phyloP scores from a whole-genome alignment of 2,329 filamentous ascomycete species.

The Endothia cerciana region DNA sequence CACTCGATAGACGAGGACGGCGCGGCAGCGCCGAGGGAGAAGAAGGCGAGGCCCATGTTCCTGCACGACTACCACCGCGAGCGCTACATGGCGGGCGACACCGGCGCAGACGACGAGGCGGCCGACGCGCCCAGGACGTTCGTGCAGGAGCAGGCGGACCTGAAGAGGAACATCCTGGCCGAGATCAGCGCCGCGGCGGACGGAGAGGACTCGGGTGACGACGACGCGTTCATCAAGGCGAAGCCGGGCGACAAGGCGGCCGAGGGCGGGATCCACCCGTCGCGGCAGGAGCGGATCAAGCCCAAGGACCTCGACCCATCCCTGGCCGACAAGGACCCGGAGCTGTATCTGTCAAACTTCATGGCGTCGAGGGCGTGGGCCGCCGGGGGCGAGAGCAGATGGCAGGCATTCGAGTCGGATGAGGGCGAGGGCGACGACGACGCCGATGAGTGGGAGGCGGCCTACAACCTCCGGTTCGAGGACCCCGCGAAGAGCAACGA shows the following conservation, averaged over 20 bases:
- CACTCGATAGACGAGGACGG: constrained; percentile 59
- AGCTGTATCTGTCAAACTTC: constrained; percentile 93
- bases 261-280: constrained; percentile 58
- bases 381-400: constrained; percentile 65
- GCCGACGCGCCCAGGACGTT: constrained; percentile 69
- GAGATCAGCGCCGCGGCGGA: constrained; percentile 73
- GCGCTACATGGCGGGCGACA: constrained; percentile 77
- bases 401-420: constrained; percentile 88
- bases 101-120: constrained; percentile 58
- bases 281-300: constrained; percentile 52
- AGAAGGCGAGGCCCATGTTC: constrained; percentile 82
- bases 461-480: constrained; percentile 96
- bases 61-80: constrained; percentile 90
- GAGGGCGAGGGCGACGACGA: constrained; percentile 80
- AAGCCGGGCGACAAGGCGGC: constrained; percentile 54
- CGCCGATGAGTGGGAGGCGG: constrained; percentile 87
- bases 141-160: constrained; percentile 81
- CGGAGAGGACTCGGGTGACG: constrained; percentile 59
- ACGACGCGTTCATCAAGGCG: constrained; percentile 75
- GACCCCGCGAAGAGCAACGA: constrained; percentile 88
- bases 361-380: constrained; percentile 92
- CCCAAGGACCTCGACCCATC: constrained; percentile 67
- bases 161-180: constrained; percentile 77
- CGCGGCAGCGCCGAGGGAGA: constrained; percentile 44
- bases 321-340: constrained; percentile 81